phyloP scores from a whole-genome alignment of 768 basidiomycete genomes.

The Dentipellis sp. region DNA sequence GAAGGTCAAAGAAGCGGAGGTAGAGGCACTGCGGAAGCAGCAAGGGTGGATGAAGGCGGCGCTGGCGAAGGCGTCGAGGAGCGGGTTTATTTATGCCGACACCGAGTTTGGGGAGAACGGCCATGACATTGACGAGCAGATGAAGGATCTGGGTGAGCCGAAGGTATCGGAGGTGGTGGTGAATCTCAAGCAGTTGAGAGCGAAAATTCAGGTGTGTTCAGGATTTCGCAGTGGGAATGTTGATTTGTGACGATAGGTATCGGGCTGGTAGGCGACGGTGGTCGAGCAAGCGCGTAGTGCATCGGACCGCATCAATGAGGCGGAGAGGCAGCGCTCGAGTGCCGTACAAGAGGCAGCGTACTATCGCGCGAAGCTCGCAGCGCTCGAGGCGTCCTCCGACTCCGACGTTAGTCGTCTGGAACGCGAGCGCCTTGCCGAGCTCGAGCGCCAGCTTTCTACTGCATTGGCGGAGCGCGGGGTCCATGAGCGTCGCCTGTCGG shows the following conservation, averaged over 20 bases:
- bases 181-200: slow-evolving; percentile 81
- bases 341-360: slow-evolving; percentile 93
- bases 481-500: slow-evolving; percentile 63
- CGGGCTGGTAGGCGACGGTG: slow-evolving; percentile 46
- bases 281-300: slow-evolving; percentile 67
- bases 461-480: slow-evolving; percentile 53
- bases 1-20: slow-evolving; percentile 73
- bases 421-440: slow-evolving; percentile 62
- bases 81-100: slow-evolving; percentile 64
- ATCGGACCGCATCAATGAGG: slow-evolving; percentile 71
- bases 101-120: slow-evolving; percentile 38
- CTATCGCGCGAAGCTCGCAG: slow-evolving; percentile 90
- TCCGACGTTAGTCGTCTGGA: slow-evolving; percentile 64
- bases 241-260: background rate
- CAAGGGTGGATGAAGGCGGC: slow-evolving; percentile 84
- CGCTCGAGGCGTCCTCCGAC: slow-evolving; percentile 64
- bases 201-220: slow-evolving; percentile 68
- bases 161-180: slow-evolving; percentile 64
- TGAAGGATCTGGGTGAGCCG: slow-evolving; percentile 34
- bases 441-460: slow-evolving; percentile 62
- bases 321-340: slow-evolving; percentile 64
- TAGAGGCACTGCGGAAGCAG: slow-evolving; percentile 67
- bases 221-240: background rate
- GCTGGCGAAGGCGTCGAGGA: slow-evolving; percentile 59
- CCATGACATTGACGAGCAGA: slow-evolving; percentile 18